These are phyloP conservation scores for Trichophyton schoenleinii DNA, from an alignment of 2,329 filamentous ascomycete species.

Conservation along the genomic window DNA sequence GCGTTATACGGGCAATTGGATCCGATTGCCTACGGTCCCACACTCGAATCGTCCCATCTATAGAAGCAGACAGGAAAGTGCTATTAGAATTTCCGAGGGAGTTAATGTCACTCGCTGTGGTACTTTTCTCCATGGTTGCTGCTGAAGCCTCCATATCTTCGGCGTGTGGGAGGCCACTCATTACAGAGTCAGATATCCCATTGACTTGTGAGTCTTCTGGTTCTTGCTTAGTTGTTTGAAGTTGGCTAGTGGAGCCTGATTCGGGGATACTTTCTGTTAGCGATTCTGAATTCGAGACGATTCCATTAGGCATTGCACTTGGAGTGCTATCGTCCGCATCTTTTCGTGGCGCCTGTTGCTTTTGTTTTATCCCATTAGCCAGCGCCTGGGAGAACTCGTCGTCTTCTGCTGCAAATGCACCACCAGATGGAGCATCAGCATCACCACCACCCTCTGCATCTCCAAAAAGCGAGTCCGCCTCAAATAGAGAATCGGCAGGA, in stretches of 20 bases:
- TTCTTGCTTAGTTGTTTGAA: neutral
- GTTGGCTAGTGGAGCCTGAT: neutral
- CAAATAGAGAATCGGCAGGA: conserved; percentile 71
- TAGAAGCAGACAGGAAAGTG: conserved; percentile 68
- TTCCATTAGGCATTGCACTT: conserved; percentile 1
- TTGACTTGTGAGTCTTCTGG: conserved; percentile 14
- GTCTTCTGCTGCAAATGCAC: conserved; percentile 66
- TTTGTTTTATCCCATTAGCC: conserved; percentile 45
- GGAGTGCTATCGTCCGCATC: neutral
- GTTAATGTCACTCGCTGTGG: conserved; percentile 20
- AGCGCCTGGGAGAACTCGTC: conserved; percentile 69
- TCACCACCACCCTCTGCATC: conserved; percentile 51
- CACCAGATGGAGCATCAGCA: conserved; percentile 40
- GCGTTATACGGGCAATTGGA: conserved; percentile 67
- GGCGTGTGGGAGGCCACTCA: conserved; percentile 32
- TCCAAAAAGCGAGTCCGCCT: conserved; percentile 78
- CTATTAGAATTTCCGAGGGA: conserved; percentile 48
- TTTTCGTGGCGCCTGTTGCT: neutral
- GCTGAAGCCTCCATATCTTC: conserved; percentile 28
- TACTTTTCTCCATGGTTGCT: conserved; percentile 16
- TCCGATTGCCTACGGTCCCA: conserved; percentile 52
- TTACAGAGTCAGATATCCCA: conserved; percentile 19
- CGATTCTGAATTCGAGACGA: conserved; percentile 13
- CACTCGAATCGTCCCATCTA: conserved; percentile 37
- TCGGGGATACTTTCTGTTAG: conserved; percentile 4